Evolutionary conservation across 768 basidiomycete species (phyloP).

Genomic region (Vishniacozyma victoriae): DNA sequence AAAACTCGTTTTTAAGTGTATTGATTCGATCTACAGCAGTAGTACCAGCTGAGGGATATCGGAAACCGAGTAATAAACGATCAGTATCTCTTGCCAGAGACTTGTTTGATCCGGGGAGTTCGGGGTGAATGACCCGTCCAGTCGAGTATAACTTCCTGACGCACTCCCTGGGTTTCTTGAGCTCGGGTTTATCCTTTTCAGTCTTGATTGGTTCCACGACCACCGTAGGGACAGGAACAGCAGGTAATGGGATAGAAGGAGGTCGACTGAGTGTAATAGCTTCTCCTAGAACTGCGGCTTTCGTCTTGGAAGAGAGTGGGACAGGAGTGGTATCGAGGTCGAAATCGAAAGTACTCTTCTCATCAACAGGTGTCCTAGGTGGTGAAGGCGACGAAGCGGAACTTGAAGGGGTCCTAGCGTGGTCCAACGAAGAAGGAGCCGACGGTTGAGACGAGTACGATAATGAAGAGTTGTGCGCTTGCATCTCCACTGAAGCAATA

Average conservation of each 20-base stretch:
- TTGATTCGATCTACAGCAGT: conserved; percentile 37
- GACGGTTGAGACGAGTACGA: conserved; percentile 6
- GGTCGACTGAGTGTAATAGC: conserved; percentile 13
- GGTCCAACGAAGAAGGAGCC: conserved; percentile 19
- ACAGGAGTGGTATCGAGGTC: neutral
- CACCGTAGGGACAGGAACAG: conserved; percentile 4
- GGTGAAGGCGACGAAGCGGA: conserved; percentile 34
- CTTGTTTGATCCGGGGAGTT: conserved; percentile 7
- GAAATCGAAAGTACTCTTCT: neutral
- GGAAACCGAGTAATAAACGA: conserved; percentile 25
- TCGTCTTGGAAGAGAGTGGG: neutral
- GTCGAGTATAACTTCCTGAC: conserved; percentile 67
- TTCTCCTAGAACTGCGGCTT: neutral
- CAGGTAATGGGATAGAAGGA: conserved; percentile 30
- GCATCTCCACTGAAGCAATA: neutral
- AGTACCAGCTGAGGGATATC: conserved; percentile 13
- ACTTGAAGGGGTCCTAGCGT: conserved; percentile 35
- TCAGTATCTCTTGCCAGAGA: conserved; percentile 18
- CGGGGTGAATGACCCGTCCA: conserved; percentile 15
- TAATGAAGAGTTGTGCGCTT: neutral
- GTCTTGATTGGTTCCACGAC: neutral
- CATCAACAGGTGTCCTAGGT: conserved; percentile 28
- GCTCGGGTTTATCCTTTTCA: conserved; percentile 56
- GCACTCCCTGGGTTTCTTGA: conserved; percentile 77
- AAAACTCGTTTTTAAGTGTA: conserved; percentile 41